Evolutionary conservation across 371 early-diverging fungal genomes (phyloP).

Genomic region (Apophysomyces ossiformis): DNA sequence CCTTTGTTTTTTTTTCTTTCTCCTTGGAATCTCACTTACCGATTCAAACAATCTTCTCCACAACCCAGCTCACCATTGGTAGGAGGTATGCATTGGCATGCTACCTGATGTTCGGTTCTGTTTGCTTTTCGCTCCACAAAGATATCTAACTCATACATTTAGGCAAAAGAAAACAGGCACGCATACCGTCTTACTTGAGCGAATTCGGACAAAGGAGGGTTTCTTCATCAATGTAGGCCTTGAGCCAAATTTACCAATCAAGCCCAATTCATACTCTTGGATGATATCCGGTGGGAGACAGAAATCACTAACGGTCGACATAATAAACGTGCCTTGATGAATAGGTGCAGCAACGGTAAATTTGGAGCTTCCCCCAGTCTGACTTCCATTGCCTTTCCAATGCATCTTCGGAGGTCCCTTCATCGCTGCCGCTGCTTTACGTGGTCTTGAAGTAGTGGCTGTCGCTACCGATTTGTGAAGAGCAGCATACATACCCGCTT

Average conservation of each 20-base stretch:
- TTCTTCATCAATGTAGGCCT: conserved; percentile 14
- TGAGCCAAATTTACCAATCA: conserved; percentile 26
- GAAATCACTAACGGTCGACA: conserved; percentile 49
- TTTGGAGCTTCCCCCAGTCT: neutral
- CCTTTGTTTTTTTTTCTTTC: neutral
- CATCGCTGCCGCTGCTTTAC: conserved; percentile 18
- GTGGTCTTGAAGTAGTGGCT: neutral
- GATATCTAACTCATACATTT: conserved; percentile 52
- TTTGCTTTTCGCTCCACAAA: conserved; percentile 75
- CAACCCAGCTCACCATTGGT: conserved; percentile 65
- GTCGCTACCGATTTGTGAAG: conserved; percentile 8
- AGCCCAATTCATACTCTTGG: conserved; percentile 47
- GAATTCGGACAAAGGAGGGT: conserved; percentile 38
- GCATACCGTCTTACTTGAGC: conserved; percentile 32
- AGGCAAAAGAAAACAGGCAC: neutral
- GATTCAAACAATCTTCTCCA: conserved; percentile 77
- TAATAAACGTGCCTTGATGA: conserved; percentile 53
- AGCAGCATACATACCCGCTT: conserved; percentile 31
- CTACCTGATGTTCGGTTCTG: conserved; percentile 42
- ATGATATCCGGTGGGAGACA: conserved; percentile 53
- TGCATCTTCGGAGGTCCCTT: neutral
- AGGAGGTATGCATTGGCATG: conserved; percentile 71
- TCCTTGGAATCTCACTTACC: conserved; percentile 34
- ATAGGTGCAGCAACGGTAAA: conserved; percentile 55
- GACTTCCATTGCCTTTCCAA: conserved; percentile 9